Percentiles rank a stretch among this genome's conserved stretches.
These are phyloP conservation scores for Sclerotinia sclerotiorum DNA, from an alignment of 2,329 filamentous ascomycete genomes.

Conservation along the genomic window DNA sequence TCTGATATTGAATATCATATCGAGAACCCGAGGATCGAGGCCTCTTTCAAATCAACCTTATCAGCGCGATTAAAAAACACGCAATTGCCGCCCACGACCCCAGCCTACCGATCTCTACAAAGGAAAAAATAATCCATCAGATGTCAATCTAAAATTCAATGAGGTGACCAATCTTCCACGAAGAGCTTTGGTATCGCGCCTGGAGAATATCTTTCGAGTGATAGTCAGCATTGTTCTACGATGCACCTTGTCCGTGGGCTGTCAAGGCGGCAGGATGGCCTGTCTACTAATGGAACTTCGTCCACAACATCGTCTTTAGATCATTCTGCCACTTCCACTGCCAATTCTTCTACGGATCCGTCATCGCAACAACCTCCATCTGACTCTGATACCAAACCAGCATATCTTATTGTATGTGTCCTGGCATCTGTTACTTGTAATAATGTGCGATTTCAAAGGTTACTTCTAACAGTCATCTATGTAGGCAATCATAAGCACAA, in stretches of 20 bases:
- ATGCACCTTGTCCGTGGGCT: slow-evolving; percentile 12
- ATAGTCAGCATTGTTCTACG: slow-evolving; percentile 19
- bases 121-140: background rate
- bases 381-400: slow-evolving; percentile 3
- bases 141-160: slow-evolving; percentile 19
- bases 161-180: slow-evolving; percentile 21
- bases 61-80: slow-evolving; percentile 15
- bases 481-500: slow-evolving; percentile 25
- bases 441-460: background rate
- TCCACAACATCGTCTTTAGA: slow-evolving; percentile 3
- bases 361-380: background rate
- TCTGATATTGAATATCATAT: background rate
- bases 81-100: slow-evolving; percentile 16
- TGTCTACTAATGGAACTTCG: slow-evolving; percentile 11
- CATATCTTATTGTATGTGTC: slow-evolving; percentile 23
- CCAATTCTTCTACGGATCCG: background rate
- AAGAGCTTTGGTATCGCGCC: slow-evolving; percentile 14
- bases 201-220: background rate
- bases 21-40: background rate
- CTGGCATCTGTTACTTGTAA: background rate
- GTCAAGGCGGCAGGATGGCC: slow-evolving; percentile 20
- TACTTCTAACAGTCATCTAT: background rate
- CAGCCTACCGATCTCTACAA: slow-evolving; percentile 2
- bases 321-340: background rate
- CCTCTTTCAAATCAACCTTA: slow-evolving; percentile 5